Conservation (phyloP, 2,329 filamentous ascomycete species). For the Leptographium galeiforme region DNA sequence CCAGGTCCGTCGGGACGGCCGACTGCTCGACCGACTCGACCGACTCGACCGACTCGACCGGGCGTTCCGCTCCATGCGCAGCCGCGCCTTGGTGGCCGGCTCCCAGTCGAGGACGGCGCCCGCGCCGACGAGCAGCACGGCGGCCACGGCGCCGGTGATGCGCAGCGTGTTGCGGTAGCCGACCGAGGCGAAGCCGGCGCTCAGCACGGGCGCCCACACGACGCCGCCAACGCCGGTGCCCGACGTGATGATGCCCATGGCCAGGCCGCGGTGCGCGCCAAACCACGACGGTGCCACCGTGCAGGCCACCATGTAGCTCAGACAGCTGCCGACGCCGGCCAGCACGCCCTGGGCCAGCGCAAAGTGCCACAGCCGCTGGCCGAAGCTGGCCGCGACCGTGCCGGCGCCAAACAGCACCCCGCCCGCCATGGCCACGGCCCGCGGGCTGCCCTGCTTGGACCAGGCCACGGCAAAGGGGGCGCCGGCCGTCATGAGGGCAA, state of each 20-base stretch:
- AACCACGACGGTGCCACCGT: slow-evolving; percentile 25
- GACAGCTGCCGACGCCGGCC: slow-evolving; percentile 22
- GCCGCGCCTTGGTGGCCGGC: neutral
- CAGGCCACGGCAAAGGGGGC: slow-evolving; percentile 18
- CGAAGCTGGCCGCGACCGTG: slow-evolving; percentile 19
- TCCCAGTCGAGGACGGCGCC: slow-evolving; percentile 10
- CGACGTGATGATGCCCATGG: slow-evolving; percentile 23
- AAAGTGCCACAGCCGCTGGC: slow-evolving; percentile 15
- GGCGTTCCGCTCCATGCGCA: neutral
- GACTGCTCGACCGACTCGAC: too few species aligned
- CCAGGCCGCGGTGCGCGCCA: slow-evolving; percentile 19
- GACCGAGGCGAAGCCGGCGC: slow-evolving; percentile 9
- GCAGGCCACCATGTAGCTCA: slow-evolving; percentile 24
- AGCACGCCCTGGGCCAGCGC: slow-evolving; percentile 21
- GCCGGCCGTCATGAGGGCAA: slow-evolving; percentile 18
- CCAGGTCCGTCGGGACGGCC: neutral
- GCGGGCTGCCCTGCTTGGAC: slow-evolving; percentile 20
- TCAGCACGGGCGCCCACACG: slow-evolving; percentile 16
- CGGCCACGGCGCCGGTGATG: slow-evolving; percentile 11
- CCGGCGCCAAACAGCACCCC: slow-evolving; percentile 20
- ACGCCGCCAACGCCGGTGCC: slow-evolving; percentile 25
- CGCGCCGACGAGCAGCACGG: slow-evolving; percentile 17
- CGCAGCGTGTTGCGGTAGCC: slow-evolving; percentile 24
- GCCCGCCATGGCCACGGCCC: slow-evolving; percentile 16
- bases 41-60: too few species aligned